Evolutionary conservation across 176 grass and related monocot genomes (phyloP).

Genomic region (Juncus inflexus): DNA sequence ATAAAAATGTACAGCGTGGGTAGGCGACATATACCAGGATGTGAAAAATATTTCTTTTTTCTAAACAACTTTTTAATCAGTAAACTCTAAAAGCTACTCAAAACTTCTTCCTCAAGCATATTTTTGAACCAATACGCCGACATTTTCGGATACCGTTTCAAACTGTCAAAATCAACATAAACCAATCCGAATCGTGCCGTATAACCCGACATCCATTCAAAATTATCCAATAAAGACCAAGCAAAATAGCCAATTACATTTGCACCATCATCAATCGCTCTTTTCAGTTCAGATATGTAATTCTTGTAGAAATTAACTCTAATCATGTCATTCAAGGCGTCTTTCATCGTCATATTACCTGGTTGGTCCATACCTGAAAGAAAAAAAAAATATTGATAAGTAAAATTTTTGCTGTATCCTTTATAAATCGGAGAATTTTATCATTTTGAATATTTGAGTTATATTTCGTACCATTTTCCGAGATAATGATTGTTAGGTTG

Average conservation of each 20-base stretch:
- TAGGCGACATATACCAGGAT: too few species aligned
- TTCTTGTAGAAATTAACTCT: slow-evolving; percentile 49
- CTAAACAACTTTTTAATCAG: too few species aligned
- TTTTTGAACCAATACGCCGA: slow-evolving; percentile 61
- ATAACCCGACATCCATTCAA: slow-evolving; percentile 59
- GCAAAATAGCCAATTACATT: slow-evolving; percentile 56
- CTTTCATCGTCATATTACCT: slow-evolving; percentile 8
- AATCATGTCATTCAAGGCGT: slow-evolving; percentile 18
- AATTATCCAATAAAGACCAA: slow-evolving; percentile 65
- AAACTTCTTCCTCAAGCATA: slow-evolving; percentile 32
- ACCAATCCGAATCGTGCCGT: slow-evolving; percentile 61
- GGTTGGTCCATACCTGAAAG: slow-evolving; percentile 14
- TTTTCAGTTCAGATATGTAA: slow-evolving; percentile 53
- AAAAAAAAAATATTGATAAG: background rate
- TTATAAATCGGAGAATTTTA: background rate
- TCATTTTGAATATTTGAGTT: too few species aligned
- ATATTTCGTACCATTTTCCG: slow-evolving; percentile 17
- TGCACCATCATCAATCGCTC: slow-evolving; percentile 44
- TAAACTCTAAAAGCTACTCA: too few species aligned
- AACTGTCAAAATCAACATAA: slow-evolving; percentile 50
- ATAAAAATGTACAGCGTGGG: too few species aligned
- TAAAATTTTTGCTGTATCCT: background rate
- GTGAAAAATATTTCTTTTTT: too few species aligned
- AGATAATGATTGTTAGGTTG: background rate
- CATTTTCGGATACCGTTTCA: slow-evolving; percentile 53